Evolutionary conservation across 106 monocot genomes (phyloP), one percentile per base, ranked within the genome.

Genomic region (Acorus gramineus): DNA sequence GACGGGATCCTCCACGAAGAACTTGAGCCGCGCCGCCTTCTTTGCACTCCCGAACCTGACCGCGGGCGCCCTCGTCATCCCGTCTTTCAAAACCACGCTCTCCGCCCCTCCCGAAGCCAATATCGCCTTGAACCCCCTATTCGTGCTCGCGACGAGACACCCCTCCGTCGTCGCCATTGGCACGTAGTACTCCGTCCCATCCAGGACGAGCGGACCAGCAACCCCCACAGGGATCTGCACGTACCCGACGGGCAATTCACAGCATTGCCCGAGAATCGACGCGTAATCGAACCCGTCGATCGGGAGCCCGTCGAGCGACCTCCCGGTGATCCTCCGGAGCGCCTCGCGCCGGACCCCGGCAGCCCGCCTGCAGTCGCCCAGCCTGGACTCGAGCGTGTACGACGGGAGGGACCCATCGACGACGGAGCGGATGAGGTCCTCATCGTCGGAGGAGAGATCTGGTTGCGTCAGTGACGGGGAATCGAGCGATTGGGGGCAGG

Each of bases 181-280:
- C 46, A 93, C 76, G 11, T 88, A 74, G 61, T 76, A 82, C 59
- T 68, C 3, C 48, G 47, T 66, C 43, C 87, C 93, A 55, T 93
- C 82, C 5, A 93, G 73, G 11, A 74, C 2, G 78, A 93, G 65
- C 2, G 93, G 93, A 0, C 93, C 93, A 0, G 93, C 87, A 28
- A 87, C 74, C 28, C 92, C 92, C 9, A 92, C 87, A 0, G 87
- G 92, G 2, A 92, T 50, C 49, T 75, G 47, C 8, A 87, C 93
- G 44, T 69, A 93, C 42, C 87, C 93, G 3, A 93, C 61, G 11
- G 87, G 85, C 78, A 93, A 73, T 72, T 93, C 93, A 69, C 93
- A 93, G 80, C 93, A 93, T 66, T 93, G 93, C 46, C 93, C 93
- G 2, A 85, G 51, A 12, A 93, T 85, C 0, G 87, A 69, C 6